Base-by-base conservation (phyloP, 345 rosid genomes). In the Sonneratia alba region DNA sequence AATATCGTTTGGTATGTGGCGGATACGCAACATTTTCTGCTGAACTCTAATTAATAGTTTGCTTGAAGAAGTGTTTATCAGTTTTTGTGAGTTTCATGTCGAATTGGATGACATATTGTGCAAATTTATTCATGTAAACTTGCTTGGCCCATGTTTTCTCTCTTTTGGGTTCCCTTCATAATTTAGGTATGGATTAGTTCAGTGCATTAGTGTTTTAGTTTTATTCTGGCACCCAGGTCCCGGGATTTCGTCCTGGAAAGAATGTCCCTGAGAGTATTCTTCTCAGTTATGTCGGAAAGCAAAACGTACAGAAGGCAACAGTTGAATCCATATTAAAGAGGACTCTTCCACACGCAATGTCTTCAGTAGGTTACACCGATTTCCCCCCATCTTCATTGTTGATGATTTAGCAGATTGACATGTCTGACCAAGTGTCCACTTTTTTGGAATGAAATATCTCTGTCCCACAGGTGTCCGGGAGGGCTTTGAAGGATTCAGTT, bases 331-430 rank as follows among this genome's bases (percentile, higher is more conserved):
- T 94, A 70, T 66, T 94, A 85, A 82, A 91, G 83, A 86, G 97
- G 84, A 94, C 98, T 64, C 96, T 94, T 77, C 98, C 97, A 49
- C 97, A 94, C 73, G 93, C 98, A 74, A 81, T 94, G 96, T 80
- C 91, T 66, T 84, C 88, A 47, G 98, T 93, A 87, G 71, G 67
- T 48, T 78, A 67, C 19, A 19, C 3, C 61, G 53, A 42, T 66
- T 63, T 70, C 49, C 37, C 27, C 14, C 40, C 65, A 34, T 55
- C 75, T 4, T 49, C 55, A 61, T 56, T 68, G 13, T 16, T 36
- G 14, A 34, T 59, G 47, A n/a, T 64, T 40, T 36, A 49, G 51
- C 2, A 22, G 48, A 45, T 19, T 18, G 38, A 64, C 32, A 18
- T 34, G 7, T 45, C 19, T 7, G 16, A 67, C 6, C 16, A 45